Evolutionary conservation across 78 protist genomes (phyloP).

Genomic region (Tieghemostelium lacteum): DNA sequence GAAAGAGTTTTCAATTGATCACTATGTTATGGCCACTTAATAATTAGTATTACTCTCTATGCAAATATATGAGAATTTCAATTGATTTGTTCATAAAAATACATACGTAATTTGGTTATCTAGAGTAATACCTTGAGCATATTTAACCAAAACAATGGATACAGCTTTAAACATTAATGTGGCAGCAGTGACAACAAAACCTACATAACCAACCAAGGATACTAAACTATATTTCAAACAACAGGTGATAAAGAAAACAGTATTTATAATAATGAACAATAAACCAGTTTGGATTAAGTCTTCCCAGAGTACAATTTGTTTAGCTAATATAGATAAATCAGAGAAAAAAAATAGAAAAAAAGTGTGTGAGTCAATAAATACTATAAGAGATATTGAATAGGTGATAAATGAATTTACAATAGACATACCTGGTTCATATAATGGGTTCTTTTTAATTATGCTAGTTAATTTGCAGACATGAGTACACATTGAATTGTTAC

Average conservation of each 20-base stretch:
- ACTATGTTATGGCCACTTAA: too few relatives aligned
- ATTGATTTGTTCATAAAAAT: not conserved
- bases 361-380: not conserved
- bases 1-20: constrained; percentile 63
- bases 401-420: not conserved
- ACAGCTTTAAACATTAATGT: constrained; percentile 23
- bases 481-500: constrained; percentile 50
- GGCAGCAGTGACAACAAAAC: constrained; percentile 21
- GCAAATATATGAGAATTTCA: too few relatives aligned
- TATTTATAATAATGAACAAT: constrained; percentile 39
- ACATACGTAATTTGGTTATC: constrained; percentile 48
- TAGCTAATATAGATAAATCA: constrained; percentile 2
- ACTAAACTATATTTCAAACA: constrained; percentile 14
- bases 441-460: constrained; percentile 35
- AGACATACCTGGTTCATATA: constrained; percentile 23
- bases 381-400: not conserved
- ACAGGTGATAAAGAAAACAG: constrained; percentile 34
- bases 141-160: constrained; percentile 24
- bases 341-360: too few relatives aligned
- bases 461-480: constrained; percentile 18
- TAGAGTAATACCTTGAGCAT: constrained; percentile 25
- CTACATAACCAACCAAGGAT: constrained; percentile 46
- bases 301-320: constrained; percentile 38
- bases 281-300: constrained; percentile 61
- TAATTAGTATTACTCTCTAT: too few relatives aligned